Percentiles rank a stretch among this genome's conserved stretches.
Evolutionary conservation across 2,329 filamentous ascomycete species (phyloP).

Genomic region (Diplodia scrobiculata): DNA sequence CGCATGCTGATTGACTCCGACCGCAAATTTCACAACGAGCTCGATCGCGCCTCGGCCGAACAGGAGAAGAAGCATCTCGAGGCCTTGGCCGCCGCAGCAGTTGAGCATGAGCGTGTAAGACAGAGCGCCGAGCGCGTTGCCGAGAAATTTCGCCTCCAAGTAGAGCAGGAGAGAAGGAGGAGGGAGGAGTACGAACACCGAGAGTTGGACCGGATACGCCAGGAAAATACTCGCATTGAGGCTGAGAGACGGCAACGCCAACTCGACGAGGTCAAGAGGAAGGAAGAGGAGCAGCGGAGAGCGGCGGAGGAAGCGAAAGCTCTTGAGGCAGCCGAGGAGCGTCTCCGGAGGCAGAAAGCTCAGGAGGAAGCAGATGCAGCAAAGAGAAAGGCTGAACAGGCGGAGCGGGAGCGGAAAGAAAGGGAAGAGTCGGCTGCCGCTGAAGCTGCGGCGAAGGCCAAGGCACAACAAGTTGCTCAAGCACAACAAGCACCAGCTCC

Average conservation of each 20-base stretch:
- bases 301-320: slow-evolving; percentile 33
- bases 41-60: slow-evolving; percentile 65
- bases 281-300: slow-evolving; percentile 41
- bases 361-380: slow-evolving; percentile 33
- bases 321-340: slow-evolving; percentile 40
- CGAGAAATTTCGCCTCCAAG: slow-evolving; percentile 52
- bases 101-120: slow-evolving; percentile 67
- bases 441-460: slow-evolving; percentile 33
- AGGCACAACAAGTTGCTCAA: slow-evolving; percentile 37
- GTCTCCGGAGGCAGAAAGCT: slow-evolving; percentile 39
- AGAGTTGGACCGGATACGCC: slow-evolving; percentile 48
- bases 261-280: slow-evolving; percentile 40
- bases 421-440: slow-evolving; percentile 32
- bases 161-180: slow-evolving; percentile 41
- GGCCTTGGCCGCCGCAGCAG: slow-evolving; percentile 66
- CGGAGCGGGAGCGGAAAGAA: slow-evolving; percentile 33
- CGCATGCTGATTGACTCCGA: slow-evolving; percentile 48
- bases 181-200: slow-evolving; percentile 43
- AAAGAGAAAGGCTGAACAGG: slow-evolving; percentile 33
- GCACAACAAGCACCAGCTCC: not conserved
- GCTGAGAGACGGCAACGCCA: slow-evolving; percentile 41
- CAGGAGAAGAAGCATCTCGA: slow-evolving; percentile 65
- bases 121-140: slow-evolving; percentile 57
- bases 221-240: slow-evolving; percentile 49
- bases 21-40: slow-evolving; percentile 56